Evolutionary conservation across 2,329 filamentous ascomycete genomes (phyloP), one percentile per base, ranked within the genome.

Genomic region (Mycocentrospora acerina): DNA sequence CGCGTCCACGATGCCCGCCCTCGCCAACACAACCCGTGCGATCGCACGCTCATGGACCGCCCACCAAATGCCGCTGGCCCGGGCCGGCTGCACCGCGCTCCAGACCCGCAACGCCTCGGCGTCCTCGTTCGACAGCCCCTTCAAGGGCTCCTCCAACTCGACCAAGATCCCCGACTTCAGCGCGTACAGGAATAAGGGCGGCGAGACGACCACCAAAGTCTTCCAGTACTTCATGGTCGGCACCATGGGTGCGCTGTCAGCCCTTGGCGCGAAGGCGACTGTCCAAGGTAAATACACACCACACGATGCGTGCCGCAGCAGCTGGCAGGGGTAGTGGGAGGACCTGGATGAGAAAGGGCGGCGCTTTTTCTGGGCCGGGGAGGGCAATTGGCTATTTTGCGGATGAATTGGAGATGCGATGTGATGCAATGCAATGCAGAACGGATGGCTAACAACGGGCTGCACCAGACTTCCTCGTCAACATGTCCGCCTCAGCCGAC

Each of bases 221-320:
- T 93, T 95, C 72, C 83, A 85, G 64, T 98, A 98, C 81, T 97
- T 98, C 76, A 95, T 97, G 88, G 93, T 95, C 55, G 93, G 93
- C 62, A 85, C 88, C 40, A 86, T 98, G 80, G 93, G 93, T 68
- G 86, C 93, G 64, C 79, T 97, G 69, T 83, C 86, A 53, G 91
- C 91, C 42, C 86, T 93, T 56, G 91, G 91, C 66, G 93, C 91
- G 69, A 98, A 98, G 85, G 89, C 88, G 62, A 97, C 93, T 53
- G 89, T 98, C 58, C 89, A 96, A 80, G 91, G 93, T 98, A 82
- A 69, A 86, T 54, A 38, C 24, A 15, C 29, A 27, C 22, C 31
- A 29, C 39, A 32, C 14, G 18, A 38, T 27, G n/a, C n/a, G n/a
- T n/a, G n/a, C n/a, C 30, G 44, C 31, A 43, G 37, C 40, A 32